Evolutionary conservation across 345 rosid species (phyloP).

Genomic region (Toxicodendron radicans): DNA sequence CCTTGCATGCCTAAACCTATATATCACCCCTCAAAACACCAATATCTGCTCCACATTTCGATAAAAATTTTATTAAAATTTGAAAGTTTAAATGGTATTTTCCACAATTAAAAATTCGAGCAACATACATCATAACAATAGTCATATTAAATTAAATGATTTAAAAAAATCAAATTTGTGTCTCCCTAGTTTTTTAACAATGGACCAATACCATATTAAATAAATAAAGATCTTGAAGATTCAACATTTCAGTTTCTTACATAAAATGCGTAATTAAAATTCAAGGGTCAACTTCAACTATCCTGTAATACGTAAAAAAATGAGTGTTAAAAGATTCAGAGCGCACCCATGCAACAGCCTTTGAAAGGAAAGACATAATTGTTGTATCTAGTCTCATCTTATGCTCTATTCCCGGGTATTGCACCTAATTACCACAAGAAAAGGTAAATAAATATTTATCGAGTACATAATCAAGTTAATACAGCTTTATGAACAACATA

Average conservation of each 20-base stretch:
- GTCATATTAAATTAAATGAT: too few relatives aligned
- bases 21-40: neutral
- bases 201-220: neutral
- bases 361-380: slow-evolving; percentile 78
- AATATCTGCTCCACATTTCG: neutral
- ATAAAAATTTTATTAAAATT: too few relatives aligned
- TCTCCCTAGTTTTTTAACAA: neutral
- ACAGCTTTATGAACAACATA: neutral
- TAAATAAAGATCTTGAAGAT: neutral
- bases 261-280: neutral
- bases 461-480: neutral
- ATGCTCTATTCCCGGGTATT: slow-evolving; percentile 74
- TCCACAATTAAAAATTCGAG: too few relatives aligned
- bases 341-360: slow-evolving; percentile 57
- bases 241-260: neutral
- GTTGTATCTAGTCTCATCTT: slow-evolving; percentile 73
- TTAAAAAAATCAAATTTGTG: neutral
- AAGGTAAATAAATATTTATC: neutral
- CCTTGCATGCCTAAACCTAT: neutral
- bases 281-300: slow-evolving; percentile 9
- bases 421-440: slow-evolving; percentile 52
- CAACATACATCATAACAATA: too few relatives aligned
- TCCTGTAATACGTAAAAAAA: neutral
- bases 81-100: too few relatives aligned
- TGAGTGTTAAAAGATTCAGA: slow-evolving; percentile 7